phyloP scores from a whole-genome alignment of 1,284 basidiomycete species.

The Phellinidium pouzarii region DNA sequence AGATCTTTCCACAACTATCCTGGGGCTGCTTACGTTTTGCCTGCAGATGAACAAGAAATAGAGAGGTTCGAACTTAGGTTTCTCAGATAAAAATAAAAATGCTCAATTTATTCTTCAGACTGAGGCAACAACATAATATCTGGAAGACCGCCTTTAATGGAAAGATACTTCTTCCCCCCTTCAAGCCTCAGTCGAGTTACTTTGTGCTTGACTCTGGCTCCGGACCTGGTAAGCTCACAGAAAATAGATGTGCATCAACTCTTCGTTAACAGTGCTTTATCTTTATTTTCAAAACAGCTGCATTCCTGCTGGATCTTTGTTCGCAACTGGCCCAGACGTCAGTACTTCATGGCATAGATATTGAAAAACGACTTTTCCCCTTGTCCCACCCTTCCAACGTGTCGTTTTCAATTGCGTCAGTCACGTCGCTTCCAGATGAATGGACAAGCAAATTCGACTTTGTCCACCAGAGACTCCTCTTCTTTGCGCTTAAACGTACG shows the following conservation, averaged over 20 bases:
- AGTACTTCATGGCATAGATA: constrained; percentile 20
- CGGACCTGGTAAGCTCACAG: neutral
- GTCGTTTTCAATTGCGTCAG: constrained; percentile 18
- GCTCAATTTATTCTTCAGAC: neutral
- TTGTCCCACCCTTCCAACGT: constrained; percentile 11
- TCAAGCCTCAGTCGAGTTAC: neutral
- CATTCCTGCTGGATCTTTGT: constrained; percentile 13
- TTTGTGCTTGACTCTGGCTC: constrained; percentile 6
- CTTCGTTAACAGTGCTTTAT: neutral
- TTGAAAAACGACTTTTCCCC: constrained; percentile 20
- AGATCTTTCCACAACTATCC: neutral
- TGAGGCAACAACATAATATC: constrained; percentile 1
- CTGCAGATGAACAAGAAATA: constrained; percentile 3
- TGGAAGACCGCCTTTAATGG: neutral
- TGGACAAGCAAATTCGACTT: constrained; percentile 22
- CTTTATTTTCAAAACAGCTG: neutral
- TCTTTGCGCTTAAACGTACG: constrained; percentile 17
- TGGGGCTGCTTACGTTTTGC: neutral
- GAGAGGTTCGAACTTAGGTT: neutral
- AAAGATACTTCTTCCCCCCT: neutral
- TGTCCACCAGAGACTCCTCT: constrained; percentile 23
- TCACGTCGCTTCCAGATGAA: constrained; percentile 18
- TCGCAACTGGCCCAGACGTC: constrained; percentile 9
- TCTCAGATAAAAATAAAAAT: too few species aligned
- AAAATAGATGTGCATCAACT: neutral